A percentile compares a stretch with the other conserved stretches of the same genome.
phyloP scores from a whole-genome alignment of 495 filamentous ascomycete species.

The Hyaloscypha hepaticicola region DNA sequence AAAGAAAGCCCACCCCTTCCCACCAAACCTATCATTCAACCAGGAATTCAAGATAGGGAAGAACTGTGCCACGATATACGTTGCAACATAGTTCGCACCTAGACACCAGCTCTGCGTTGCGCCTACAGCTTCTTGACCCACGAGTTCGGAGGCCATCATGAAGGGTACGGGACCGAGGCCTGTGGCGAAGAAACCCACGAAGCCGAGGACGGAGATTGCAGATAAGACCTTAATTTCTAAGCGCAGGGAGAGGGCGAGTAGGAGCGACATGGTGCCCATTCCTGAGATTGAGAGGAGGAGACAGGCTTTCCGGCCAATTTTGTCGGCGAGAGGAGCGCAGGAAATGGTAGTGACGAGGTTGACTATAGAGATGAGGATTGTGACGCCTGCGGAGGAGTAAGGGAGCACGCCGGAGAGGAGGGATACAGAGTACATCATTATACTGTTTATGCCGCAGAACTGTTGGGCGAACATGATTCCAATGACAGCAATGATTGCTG shows the following conservation, averaged over 20 bases:
- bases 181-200: conserved; percentile 87
- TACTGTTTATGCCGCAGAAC: conserved; percentile 89
- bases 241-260: conserved; percentile 74
- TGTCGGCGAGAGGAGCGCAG: conserved; percentile 82
- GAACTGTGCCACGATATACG: conserved; percentile 88
- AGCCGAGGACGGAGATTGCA: conserved; percentile 75
- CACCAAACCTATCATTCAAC: conserved; percentile 57
- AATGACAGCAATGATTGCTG: conserved; percentile 79
- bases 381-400: conserved; percentile 72
- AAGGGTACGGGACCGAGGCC: conserved; percentile 93
- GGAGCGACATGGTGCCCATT: conserved; percentile 73
- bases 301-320: conserved; percentile 79
- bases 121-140: conserved; percentile 83
- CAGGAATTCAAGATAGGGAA: conserved; percentile 82
- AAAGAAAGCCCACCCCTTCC: conserved; percentile 81
- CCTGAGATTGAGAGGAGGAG: conserved; percentile 77
- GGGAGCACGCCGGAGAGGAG: conserved; percentile 76
- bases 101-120: conserved; percentile 83
- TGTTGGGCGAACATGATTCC: conserved; percentile 94
- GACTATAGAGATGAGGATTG: conserved; percentile 79
- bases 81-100: conserved; percentile 85
- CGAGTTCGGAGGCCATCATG: conserved; percentile 86
- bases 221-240: conserved; percentile 67
- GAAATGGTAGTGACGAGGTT: conserved; percentile 81
- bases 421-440: conserved; percentile 97